Base-by-base conservation (phyloP, 495 filamentous ascomycete genomes). In the Podospora comata region DNA sequence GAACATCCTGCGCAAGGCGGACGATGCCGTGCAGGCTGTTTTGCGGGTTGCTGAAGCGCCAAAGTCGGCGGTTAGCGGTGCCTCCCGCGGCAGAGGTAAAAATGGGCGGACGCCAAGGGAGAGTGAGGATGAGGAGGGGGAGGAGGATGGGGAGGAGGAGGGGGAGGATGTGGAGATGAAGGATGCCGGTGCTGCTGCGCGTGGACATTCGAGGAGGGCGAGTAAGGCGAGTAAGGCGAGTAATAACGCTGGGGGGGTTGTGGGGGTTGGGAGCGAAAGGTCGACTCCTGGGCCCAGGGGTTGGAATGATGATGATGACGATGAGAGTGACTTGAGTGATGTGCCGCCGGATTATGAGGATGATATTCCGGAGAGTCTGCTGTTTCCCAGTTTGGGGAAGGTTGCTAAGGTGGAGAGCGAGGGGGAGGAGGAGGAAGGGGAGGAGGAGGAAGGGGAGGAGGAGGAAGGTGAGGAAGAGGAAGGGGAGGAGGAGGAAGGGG, bases 271-370 rank as follows among this genome's bases (percentile, higher is more conserved):
- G 39, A 78, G 73, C 53, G 77, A 73, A 16, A 68, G 66, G 2
- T 76, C 72, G 2, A 80, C 76, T 15, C 82, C 81, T 23, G 23
- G 23, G 5, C 84, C 87, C 0, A 84, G 86, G 16, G 91, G 87
- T 71, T 75, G 91, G 16, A 89, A 91, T 68, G 91, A 92, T 65
- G 90, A 86, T 63, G 91, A 89, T 0, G 91, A 93, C 70, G 91
- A 92, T 67, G 91, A 94, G 77, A 93, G 90, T 74, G 91, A 93
- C 68, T 78, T 93, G 7, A 92, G 89, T 64, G 91, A 94, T 65
- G 84, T 89, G 44, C 83, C 85, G 3, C 81, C 86, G 16, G 81
- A 80, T 60, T 80, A 82, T 39, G 82, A 85, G 63, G 78, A 83
- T 58, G 78, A 83, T 19, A 74, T 78, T 60, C 79, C 80, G 7